A percentile compares a stretch with the other conserved stretches of the same genome.
Evolutionary conservation across 192 early-diverging fungal species (phyloP).

Genomic region (Mortierella hygrophila): DNA sequence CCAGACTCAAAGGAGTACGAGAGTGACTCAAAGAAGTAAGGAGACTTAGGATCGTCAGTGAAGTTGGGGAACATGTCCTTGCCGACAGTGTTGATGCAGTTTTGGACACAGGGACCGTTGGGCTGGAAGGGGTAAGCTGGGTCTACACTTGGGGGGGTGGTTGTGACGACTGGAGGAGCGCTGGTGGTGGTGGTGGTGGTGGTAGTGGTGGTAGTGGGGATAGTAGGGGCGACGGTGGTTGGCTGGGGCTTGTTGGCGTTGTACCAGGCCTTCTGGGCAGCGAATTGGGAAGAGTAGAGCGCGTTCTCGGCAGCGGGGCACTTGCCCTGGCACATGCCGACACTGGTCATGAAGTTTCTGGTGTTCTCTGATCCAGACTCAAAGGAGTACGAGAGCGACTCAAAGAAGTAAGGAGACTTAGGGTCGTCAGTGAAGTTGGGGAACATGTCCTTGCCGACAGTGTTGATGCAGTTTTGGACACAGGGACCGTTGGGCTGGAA

Average conservation of each 20-base stretch:
- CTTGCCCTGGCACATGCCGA: conserved; percentile 23
- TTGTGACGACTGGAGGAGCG: background rate
- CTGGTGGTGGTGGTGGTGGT: background rate
- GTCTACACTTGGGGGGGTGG: conserved; percentile 1
- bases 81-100: conserved; percentile 22
- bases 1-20: conserved; percentile 26
- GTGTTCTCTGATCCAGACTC: conserved; percentile 27
- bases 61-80: conserved; percentile 33
- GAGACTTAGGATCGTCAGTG: conserved; percentile 43
- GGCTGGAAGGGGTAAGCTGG: conserved; percentile 34
- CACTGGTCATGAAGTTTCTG: conserved; percentile 19
- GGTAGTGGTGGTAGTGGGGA: background rate
- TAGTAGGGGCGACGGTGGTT: conserved; percentile 3
- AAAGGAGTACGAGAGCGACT: conserved; percentile 26
- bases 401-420: conserved; percentile 37
- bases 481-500: conserved; percentile 42
- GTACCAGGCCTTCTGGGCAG: conserved; percentile 15
- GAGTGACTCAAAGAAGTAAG: conserved; percentile 31
- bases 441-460: conserved; percentile 23
- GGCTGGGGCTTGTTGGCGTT: conserved; percentile 12
- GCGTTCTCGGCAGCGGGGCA: conserved; percentile 14
- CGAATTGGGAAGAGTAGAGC: conserved; percentile 18
- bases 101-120: conserved; percentile 27
- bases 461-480: conserved; percentile 20
- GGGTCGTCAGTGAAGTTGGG: conserved; percentile 41